These are phyloP conservation scores for Sphagnum tenellum DNA, from an alignment of 225 moss, liverwort and hornwort genomes.

Conservation along the genomic window DNA sequence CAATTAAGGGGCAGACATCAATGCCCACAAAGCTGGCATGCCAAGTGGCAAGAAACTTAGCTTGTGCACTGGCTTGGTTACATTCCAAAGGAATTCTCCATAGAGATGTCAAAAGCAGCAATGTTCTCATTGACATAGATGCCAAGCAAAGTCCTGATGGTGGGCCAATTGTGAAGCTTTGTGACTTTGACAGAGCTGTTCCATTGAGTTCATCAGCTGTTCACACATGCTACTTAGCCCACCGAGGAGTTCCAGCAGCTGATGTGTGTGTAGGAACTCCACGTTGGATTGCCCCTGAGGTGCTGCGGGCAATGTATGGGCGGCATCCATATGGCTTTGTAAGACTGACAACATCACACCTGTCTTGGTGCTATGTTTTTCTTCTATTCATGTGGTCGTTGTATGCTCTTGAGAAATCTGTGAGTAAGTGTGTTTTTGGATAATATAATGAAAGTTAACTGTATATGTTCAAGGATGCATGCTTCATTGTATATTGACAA, in stretches of 20 bases:
- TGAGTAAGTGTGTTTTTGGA: too few relatives aligned
- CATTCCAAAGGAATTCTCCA: constrained; percentile 84
- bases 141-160: constrained; percentile 44
- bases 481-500: too few relatives aligned
- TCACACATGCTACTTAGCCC: constrained; percentile 89
- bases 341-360: constrained; percentile 4
- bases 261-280: constrained; percentile 94
- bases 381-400: neutral
- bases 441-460: too few relatives aligned
- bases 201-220: constrained; percentile 74
- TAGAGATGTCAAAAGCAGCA: constrained; percentile 92
- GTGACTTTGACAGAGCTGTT: constrained; percentile 90
- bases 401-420: neutral
- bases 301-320: constrained; percentile 83
- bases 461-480: too few relatives aligned
- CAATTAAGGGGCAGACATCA: constrained; percentile 45
- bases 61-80: constrained; percentile 66
- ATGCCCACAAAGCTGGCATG: constrained; percentile 66
- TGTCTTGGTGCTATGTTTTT: neutral
- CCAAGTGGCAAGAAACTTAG: constrained; percentile 75
- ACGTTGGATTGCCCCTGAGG: constrained; percentile 97
- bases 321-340: constrained; percentile 82
- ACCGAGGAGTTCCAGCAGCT: constrained; percentile 79
- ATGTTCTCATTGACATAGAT: constrained; percentile 76
- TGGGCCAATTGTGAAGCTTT: constrained; percentile 66